These are phyloP conservation scores for Umbellularia californica DNA, from an alignment of 164 flowering plant species.

Conservation along the genomic window DNA sequence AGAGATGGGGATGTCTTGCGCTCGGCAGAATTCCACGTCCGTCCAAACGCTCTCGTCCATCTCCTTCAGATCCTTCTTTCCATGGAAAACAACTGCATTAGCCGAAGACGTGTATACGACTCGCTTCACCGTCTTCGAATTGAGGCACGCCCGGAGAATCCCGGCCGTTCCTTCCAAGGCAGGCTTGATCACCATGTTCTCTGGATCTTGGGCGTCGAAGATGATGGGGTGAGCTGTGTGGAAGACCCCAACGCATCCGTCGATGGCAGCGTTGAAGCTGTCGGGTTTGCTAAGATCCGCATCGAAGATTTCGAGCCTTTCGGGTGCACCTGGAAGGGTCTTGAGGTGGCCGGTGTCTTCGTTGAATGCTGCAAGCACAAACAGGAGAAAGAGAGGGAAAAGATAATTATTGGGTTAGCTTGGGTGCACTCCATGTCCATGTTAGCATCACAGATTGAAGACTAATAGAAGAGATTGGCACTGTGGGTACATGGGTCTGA, in stretches of 20 bases:
- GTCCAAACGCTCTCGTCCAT: constrained; percentile 46
- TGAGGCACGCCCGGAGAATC: constrained; percentile 32
- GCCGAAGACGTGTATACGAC: constrained; percentile 37
- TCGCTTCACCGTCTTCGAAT: constrained; percentile 37
- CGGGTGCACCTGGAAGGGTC: constrained; percentile 20
- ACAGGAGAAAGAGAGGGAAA: background rate
- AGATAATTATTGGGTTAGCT: background rate
- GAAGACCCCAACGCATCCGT: constrained; percentile 22
- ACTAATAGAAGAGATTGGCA: constrained; percentile 8
- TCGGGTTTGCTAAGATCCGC: constrained; percentile 24
- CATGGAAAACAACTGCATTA: constrained; percentile 17
- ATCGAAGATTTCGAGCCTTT: constrained; percentile 23
- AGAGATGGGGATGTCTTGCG: background rate
- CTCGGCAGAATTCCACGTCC: constrained; percentile 24
- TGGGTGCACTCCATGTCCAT: too few species aligned
- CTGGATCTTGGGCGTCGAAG: constrained; percentile 1
- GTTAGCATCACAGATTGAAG: constrained; percentile 7
- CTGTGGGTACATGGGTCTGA: constrained; percentile 27
- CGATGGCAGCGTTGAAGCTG: constrained; percentile 16
- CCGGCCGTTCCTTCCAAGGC: constrained; percentile 28
- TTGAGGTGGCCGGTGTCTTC: constrained; percentile 22
- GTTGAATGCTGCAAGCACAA: constrained; percentile 10
- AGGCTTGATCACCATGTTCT: constrained; percentile 5
- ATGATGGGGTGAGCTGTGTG: constrained; percentile 21
- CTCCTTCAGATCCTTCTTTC: constrained; percentile 1